These are phyloP conservation scores for Fusarium albidum DNA, from an alignment of 2,329 filamentous ascomycete genomes.

Conservation along the genomic window DNA sequence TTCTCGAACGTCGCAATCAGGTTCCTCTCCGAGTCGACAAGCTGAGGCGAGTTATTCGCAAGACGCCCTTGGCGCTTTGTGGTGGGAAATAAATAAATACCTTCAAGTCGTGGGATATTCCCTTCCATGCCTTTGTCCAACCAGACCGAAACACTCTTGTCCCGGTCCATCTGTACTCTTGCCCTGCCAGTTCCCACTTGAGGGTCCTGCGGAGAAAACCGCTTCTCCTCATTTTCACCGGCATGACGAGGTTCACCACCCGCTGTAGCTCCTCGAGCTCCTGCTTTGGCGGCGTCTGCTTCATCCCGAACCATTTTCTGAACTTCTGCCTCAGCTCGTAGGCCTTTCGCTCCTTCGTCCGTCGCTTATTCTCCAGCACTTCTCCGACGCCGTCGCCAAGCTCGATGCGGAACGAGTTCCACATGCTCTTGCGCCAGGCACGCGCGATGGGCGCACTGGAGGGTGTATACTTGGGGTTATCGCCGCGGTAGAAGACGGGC, in stretches of 20 bases:
- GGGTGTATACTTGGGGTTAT: constrained; percentile 29
- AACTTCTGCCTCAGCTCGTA: constrained; percentile 3
- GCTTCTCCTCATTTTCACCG: constrained; percentile 3
- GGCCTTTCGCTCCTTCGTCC: constrained; percentile 1
- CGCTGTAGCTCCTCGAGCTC: constrained; percentile 7
- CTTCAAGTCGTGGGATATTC: constrained; percentile 19
- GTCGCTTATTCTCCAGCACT: constrained; percentile 19
- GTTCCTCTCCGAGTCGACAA: not conserved
- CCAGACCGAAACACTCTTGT: constrained; percentile 11
- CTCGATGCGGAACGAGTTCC: constrained; percentile 27
- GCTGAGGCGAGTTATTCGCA: not conserved
- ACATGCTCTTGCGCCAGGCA: constrained; percentile 14
- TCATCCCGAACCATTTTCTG: constrained; percentile 10
- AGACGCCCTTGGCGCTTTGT: not conserved
- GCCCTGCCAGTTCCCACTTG: constrained; percentile 13
- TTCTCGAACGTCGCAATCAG: constrained; percentile 19
- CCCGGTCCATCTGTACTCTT: constrained; percentile 16
- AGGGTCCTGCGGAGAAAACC: constrained; percentile 6
- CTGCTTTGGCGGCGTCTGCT: constrained; percentile 6
- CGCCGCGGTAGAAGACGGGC: constrained; percentile 26
- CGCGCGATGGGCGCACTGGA: constrained; percentile 13
- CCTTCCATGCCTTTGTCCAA: constrained; percentile 3
- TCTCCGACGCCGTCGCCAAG: constrained; percentile 23
- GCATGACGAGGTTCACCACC: constrained; percentile 6
- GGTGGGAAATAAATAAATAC: not conserved